Base-by-base conservation (phyloP, 2,329 filamentous ascomycete species). In the Apiospora koreana region DNA sequence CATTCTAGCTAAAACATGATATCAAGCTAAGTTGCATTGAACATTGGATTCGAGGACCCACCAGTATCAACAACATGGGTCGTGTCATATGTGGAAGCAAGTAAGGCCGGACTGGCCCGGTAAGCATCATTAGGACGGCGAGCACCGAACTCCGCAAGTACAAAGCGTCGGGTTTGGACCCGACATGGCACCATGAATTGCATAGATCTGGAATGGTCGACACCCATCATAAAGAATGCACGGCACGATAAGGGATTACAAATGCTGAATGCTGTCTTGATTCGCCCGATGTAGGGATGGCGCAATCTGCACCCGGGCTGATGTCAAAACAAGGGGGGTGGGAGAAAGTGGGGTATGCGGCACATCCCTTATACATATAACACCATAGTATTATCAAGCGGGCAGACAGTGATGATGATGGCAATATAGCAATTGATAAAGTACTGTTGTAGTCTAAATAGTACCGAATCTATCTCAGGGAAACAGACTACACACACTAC, bases 231-330 rank as follows among this genome's bases (percentile, higher is more conserved):
- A 2, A 35, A 10, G 23, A 12, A 6, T 4, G 1, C 3, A 9
- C 5, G 16, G 23, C 0, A 46, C 6, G 65, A 66, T n/a, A 66
- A 66, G 23, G 16, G 65, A 66, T 46, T 66, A 66, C 23, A 66
- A 66, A 66, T 66, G 65, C 18, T 66, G 21, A 8, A 25, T 6
- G 43, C n/a, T 41, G 35, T 28, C 12, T 2, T 66, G 38, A 66
- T 66, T 66, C 7, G 65, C 41, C 23, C 25, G 21, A 43, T 66
- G 41, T n/a, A 66, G 41, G 65, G 8, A 66, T 66, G 65, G 65
- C 65, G 65, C 65, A 43, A 66, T 66, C 3, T 45, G 43, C n/a
- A 46, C 41, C 16, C n/a, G 65, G 43, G 28, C 41, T 66, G 65
- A 31, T 28, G 43, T 66, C 65, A 66, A 66, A n/a, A 45, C 12